Evolutionary conservation across 768 basidiomycete species (phyloP), one percentile per base, ranked within the genome.

Genomic region (Lactarius sanguifluus): DNA sequence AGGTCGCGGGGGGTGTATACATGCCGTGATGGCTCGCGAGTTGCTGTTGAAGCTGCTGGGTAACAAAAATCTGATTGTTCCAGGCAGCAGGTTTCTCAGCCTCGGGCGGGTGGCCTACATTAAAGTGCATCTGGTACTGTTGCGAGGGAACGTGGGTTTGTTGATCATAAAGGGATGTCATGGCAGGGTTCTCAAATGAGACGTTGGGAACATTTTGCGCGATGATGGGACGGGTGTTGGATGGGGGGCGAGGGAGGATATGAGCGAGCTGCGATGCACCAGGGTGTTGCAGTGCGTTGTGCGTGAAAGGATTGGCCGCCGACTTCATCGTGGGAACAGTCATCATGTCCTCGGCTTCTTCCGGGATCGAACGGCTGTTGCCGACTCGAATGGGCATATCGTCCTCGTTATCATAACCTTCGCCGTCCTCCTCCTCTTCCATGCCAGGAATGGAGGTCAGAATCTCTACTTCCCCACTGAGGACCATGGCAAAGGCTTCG

Each of bases 391-490:
- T 57, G 60, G 67, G 71, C 4, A 66, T 30, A 7, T 66, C 74
- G 61, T 77, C 73, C 12, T 79, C 80, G 57, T 82, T 80, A 43
- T 80, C 81, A 10, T 81, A 78, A 57, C 79, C 81, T 25, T 78
- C 79, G 23, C 81, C 85, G 1, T 82, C 83, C n/a, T 82, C 84
- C 4, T 83, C 86, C 54, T 85, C 86, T 28, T 84, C 86, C 45
- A 83, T 78, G 34, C 79, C 82, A 4, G 79, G 72, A 57, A 83
- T 78, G 77, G 70, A 65, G 52, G 69, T 77, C 60, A 89, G 78
- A 59, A 90, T 81, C 72, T 92, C 90, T 67, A 90, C 79, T 73
- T 92, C 90, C 56, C 87, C 90, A 45, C 77, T 79, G 18, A 91
- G 79, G 54, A 91, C 82, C 83, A 89, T 86, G 43, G 81, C 77